Conservation (phyloP, 2,329 filamentous ascomycete genomes). For the Alternaria brassicae region DNA sequence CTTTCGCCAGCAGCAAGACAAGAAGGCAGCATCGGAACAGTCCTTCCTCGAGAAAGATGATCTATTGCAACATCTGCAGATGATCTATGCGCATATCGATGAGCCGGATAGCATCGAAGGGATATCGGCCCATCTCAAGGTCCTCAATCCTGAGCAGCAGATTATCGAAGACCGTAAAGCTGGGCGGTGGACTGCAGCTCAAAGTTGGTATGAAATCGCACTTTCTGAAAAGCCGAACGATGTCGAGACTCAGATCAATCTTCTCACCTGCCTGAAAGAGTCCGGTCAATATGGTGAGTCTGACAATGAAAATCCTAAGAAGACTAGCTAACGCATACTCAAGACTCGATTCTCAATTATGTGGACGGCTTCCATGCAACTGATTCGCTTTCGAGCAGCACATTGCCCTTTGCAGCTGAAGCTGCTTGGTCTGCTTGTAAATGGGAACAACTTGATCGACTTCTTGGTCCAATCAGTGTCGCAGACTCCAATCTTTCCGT, state of each 20-base stretch:
- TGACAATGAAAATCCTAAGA: background rate
- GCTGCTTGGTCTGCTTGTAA: constrained; percentile 89
- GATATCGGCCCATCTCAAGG: constrained; percentile 84
- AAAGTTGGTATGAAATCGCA: constrained; percentile 96
- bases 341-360: constrained; percentile 85
- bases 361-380: constrained; percentile 73
- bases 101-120: constrained; percentile 97
- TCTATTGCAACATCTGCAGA: constrained; percentile 79
- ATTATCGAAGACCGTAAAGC: constrained; percentile 91
- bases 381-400: constrained; percentile 47
- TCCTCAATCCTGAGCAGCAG: constrained; percentile 91
- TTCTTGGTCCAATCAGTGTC: constrained; percentile 58
- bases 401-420: constrained; percentile 86
- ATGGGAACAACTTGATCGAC: constrained; percentile 77
- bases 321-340: constrained; percentile 26
- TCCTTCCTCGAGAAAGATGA: constrained; percentile 64
- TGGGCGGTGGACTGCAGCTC: constrained; percentile 90
- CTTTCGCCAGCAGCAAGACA: constrained; percentile 64
- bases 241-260: constrained; percentile 77
- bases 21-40: constrained; percentile 55
- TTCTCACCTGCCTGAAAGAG: constrained; percentile 88
- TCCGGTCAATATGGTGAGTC: constrained; percentile 87
- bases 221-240: constrained; percentile 81
- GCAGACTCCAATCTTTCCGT: constrained; percentile 49
- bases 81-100: constrained; percentile 96